Base-by-base conservation (phyloP, 1,284 basidiomycete species). In the Ganoderma lingzhi region DNA sequence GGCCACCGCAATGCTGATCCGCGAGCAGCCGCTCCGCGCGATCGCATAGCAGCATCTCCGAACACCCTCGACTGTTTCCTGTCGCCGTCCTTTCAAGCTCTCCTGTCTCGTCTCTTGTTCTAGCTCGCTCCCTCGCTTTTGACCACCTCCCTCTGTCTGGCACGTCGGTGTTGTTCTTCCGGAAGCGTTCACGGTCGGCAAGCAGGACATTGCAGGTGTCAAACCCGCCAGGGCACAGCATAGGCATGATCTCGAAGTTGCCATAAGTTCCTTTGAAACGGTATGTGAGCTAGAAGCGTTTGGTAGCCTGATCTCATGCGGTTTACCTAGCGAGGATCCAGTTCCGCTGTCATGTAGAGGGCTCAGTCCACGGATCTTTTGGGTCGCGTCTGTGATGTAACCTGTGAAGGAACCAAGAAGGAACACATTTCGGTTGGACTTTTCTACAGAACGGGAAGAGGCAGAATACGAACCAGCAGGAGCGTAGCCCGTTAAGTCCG, bases 211-310 rank as follows among this genome's bases (percentile, higher is more conserved):
- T 85, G 77, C 90, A 91, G 10, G 86, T 88, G 65, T 89, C 78
- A 76, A 91, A 91, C 3, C 89, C 89, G 15, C 78, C 76, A 5
- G 88, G 88, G 72, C 90, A 92, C 15, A 88, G 78, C 44, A 90
- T 78, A 14, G 90, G 90, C 90, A 91, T 90, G 72, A 91, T 86
- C 72, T 90, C 89, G 66, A 91, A 91, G 78, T 91, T 91, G 62
- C 90, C 90, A 77, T 91, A 90, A 0, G 87, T 86, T 30, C 88
- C 88, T 87, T 28, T 28, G 14, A 19, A 6, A 9, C 6, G 8
- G 28, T 61, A 66, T 28, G 23, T 42, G n/a, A 51, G 28, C 41
- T 30, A 60, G 63, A 69, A 32, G 23, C 4, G 45, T 30, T 65
- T 55, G 30, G n/a, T 45, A 53, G 51, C 48, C 55, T 39, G 61